A percentile compares a stretch with the other conserved stretches of the same genome.
Evolutionary conservation across 1,284 basidiomycete species (phyloP).

Genomic region (Ceratobasidium sp.): DNA sequence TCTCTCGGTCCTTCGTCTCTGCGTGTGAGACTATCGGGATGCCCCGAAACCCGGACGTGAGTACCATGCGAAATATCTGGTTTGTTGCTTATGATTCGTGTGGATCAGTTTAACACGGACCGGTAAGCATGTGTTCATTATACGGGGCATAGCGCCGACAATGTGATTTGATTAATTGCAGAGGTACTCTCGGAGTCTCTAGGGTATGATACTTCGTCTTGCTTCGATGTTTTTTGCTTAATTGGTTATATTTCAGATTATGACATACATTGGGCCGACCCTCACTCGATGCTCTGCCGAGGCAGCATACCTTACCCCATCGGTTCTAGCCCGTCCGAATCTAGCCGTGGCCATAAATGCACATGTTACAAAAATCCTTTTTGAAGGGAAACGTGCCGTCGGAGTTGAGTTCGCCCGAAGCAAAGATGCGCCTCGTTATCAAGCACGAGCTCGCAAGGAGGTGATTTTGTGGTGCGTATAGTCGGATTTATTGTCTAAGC

Average conservation of each 20-base stretch:
- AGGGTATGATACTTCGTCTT: constrained; percentile 61
- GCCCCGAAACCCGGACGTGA: constrained; percentile 37
- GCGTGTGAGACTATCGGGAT: constrained; percentile 36
- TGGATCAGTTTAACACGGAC: constrained; percentile 64
- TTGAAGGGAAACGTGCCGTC: constrained; percentile 62
- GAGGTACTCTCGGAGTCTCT: constrained; percentile 67
- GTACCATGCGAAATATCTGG: neutral
- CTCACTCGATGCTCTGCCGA: constrained; percentile 61
- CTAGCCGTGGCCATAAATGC: constrained; percentile 70
- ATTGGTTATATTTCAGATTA: constrained; percentile 1
- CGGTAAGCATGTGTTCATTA: neutral
- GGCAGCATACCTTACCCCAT: constrained; percentile 72
- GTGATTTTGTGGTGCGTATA: constrained; percentile 64
- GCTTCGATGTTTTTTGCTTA: neutral
- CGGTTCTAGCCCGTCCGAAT: constrained; percentile 74
- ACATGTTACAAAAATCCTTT: constrained; percentile 67
- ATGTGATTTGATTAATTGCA: constrained; percentile 24
- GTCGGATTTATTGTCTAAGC: too few relatives aligned
- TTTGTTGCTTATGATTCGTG: neutral
- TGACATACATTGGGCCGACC: constrained; percentile 30
- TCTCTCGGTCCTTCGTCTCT: constrained; percentile 22
- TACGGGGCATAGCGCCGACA: neutral
- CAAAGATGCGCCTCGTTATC: constrained; percentile 59
- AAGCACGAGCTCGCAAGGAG: constrained; percentile 68
- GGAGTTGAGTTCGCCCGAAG: constrained; percentile 70